These are phyloP conservation scores for Sporothrix variecibatus DNA, from an alignment of 2,329 filamentous ascomycete genomes.

Conservation along the genomic window DNA sequence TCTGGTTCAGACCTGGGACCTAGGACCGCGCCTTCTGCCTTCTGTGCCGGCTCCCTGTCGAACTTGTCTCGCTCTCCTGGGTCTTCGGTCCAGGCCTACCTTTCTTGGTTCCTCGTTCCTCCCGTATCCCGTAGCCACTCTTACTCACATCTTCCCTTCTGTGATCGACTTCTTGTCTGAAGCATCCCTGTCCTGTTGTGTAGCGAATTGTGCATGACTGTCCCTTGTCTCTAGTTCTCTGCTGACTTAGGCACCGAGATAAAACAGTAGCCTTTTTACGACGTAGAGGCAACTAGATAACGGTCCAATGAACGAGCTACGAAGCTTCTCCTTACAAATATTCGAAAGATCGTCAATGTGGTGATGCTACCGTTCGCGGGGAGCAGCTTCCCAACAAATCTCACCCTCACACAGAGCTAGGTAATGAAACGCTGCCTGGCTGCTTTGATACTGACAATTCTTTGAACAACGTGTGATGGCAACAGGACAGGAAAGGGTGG, in stretches of 20 bases:
- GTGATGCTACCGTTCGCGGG: neutral
- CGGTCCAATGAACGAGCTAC: neutral
- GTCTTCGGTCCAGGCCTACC: neutral
- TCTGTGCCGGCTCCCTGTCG: neutral
- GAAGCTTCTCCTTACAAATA: neutral
- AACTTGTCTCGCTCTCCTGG: no score
- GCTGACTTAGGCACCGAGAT: constrained; percentile 7
- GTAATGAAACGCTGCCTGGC: neutral
- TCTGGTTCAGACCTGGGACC: neutral
- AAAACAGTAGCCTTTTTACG: neutral
- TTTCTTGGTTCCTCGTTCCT: neutral
- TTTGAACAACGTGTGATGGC: no score
- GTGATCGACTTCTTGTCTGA: neutral
- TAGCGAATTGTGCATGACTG: neutral
- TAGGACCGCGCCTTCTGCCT: neutral
- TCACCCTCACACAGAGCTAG: neutral
- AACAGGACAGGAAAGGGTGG: neutral
- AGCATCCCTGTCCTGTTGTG: neutral
- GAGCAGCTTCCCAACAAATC: neutral
- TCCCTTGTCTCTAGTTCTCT: neutral
- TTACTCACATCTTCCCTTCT: neutral
- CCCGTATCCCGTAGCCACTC: neutral
- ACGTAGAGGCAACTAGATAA: constrained; percentile 7
- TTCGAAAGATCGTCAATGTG: neutral
- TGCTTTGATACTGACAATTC: no score